Evolutionary conservation across 1,284 basidiomycete genomes (phyloP).

Genomic region (Sanghuangporus weigelae): DNA sequence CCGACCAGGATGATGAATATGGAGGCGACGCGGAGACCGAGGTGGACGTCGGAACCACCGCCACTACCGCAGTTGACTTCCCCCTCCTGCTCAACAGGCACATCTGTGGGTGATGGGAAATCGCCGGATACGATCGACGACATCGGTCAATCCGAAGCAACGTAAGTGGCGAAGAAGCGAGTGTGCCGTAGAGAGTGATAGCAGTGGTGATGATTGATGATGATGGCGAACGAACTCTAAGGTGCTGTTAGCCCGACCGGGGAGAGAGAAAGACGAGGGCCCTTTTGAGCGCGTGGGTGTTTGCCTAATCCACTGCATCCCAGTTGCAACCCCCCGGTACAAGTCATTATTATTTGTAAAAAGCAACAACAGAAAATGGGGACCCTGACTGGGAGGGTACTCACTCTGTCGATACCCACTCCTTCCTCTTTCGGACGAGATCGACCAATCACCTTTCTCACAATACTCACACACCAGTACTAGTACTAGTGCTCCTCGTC

Average conservation of each 20-base stretch:
- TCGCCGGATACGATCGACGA: not conserved
- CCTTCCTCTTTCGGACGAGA: too few relatives aligned
- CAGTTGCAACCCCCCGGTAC: too few relatives aligned
- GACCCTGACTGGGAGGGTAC: not conserved
- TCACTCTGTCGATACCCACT: not conserved
- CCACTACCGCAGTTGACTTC: constrained; percentile 28
- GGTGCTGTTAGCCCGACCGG: too few relatives aligned
- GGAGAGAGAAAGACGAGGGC: too few relatives aligned
- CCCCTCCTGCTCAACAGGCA: constrained; percentile 12
- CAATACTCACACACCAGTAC: too few relatives aligned
- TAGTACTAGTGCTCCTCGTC: too few relatives aligned
- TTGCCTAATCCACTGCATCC: too few relatives aligned
- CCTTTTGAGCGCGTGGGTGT: too few relatives aligned
- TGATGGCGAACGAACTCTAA: too few relatives aligned
- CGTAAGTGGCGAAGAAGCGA: not conserved
- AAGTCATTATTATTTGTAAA: not conserved
- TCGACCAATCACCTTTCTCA: too few relatives aligned
- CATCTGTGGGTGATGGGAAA: not conserved
- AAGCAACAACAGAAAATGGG: not conserved
- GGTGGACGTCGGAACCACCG: constrained; percentile 33
- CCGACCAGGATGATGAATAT: constrained; percentile 84
- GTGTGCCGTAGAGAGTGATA: not conserved
- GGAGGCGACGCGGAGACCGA: constrained; percentile 68
- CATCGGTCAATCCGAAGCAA: not conserved
- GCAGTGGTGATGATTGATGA: too few relatives aligned